Conservation (phyloP, 176 grass and related monocot species). For the Rhynchospora pubera region DNA sequence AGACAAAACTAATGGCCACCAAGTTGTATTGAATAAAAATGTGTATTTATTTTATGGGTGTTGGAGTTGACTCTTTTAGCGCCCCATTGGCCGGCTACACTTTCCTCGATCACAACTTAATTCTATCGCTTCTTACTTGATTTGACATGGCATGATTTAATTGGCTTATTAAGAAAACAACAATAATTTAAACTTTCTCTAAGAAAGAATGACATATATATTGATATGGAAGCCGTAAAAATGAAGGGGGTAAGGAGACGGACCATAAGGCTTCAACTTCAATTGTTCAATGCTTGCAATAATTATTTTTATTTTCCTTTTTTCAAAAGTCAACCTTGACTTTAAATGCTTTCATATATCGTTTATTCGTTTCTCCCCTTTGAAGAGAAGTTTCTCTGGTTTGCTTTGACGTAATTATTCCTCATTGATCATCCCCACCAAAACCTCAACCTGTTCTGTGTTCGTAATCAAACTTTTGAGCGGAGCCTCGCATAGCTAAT, state of each 20-base stretch:
- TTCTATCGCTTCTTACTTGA: background rate
- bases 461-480: background rate
- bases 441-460: background rate
- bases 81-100: background rate
- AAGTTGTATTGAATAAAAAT: no score
- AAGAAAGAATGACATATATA: no score
- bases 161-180: background rate
- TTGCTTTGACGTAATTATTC: background rate
- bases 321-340: constrained; percentile 13
- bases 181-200: background rate
- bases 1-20: no score
- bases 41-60: background rate
- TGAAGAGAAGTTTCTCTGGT: constrained; percentile 1
- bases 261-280: background rate
- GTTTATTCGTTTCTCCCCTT: background rate
- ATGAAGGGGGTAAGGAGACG: background rate
- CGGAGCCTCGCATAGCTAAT: background rate
- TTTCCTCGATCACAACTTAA: background rate
- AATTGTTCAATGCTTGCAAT: background rate
- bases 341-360: background rate
- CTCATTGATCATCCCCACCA: background rate
- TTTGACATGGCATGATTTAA: background rate
- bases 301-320: background rate
- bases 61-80: background rate
- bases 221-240: no score